These are phyloP conservation scores for Blastomyces percursus DNA, from an alignment of 2,329 filamentous ascomycete species.

Conservation along the genomic window DNA sequence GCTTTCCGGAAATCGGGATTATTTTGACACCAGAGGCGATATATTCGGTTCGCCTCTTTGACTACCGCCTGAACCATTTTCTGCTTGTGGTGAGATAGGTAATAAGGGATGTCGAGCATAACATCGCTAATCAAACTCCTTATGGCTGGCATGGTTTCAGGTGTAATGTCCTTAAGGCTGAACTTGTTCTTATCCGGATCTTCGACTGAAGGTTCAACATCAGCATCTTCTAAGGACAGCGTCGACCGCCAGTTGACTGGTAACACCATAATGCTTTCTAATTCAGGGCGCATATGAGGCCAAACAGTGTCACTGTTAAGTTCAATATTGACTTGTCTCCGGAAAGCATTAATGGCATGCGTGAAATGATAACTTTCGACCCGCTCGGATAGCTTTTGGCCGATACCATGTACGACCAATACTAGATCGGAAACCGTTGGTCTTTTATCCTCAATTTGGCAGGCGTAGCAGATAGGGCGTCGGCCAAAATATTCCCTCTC, in stretches of 20 bases:
- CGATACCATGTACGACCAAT: slow-evolving; percentile 88
- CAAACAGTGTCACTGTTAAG: slow-evolving; percentile 64
- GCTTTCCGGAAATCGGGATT: slow-evolving; percentile 73
- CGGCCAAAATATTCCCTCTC: slow-evolving; percentile 17
- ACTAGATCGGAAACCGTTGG: slow-evolving; percentile 76
- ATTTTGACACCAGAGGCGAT: slow-evolving; percentile 85
- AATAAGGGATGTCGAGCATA: slow-evolving; percentile 97
- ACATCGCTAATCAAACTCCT: slow-evolving; percentile 90
- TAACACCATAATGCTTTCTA: slow-evolving; percentile 85
- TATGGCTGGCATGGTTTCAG: slow-evolving; percentile 80
- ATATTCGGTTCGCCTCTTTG: slow-evolving; percentile 88
- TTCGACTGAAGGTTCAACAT: slow-evolving; percentile 44
- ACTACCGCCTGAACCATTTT: slow-evolving; percentile 90
- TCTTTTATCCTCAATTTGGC: slow-evolving; percentile 51
- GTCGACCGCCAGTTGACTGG: slow-evolving; percentile 91
- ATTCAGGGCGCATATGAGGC: slow-evolving; percentile 60
- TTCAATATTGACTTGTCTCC: slow-evolving; percentile 76
- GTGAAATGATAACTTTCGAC: slow-evolving; percentile 97
- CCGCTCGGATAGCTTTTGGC: slow-evolving; percentile 87
- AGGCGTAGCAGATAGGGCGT: slow-evolving; percentile 40
- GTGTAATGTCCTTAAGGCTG: slow-evolving; percentile 79
- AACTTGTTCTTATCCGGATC: slow-evolving; percentile 52
- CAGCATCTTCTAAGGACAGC: slow-evolving; percentile 74
- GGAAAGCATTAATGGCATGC: slow-evolving; percentile 84
- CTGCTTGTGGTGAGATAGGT: slow-evolving; percentile 88